Evolutionary conservation across 305 asterid species (phyloP).

Genomic region (Rubia tinctorum): DNA sequence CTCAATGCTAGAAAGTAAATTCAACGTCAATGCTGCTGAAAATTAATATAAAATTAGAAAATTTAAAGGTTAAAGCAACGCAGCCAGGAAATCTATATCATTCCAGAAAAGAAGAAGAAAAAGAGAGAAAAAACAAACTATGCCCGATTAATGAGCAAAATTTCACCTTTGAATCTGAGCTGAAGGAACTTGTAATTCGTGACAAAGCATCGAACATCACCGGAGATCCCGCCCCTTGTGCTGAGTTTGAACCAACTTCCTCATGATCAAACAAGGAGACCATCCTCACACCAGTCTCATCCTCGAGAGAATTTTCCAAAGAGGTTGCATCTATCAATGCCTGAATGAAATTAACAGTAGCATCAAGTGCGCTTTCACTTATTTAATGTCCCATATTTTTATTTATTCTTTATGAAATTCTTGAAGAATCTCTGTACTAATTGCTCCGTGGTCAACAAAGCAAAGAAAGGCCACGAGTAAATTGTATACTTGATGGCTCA

Average conservation of each 20-base stretch:
- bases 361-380: neutral
- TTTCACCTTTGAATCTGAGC: slow-evolving; percentile 73
- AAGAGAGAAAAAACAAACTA: neutral
- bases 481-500: neutral
- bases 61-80: neutral
- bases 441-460: neutral
- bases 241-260: slow-evolving; percentile 92
- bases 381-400: neutral
- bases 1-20: neutral
- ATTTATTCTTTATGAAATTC: neutral
- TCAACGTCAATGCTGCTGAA: neutral
- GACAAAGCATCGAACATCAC: slow-evolving; percentile 83
- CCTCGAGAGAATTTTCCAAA: slow-evolving; percentile 66
- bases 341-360: slow-evolving; percentile 38
- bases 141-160: neutral
- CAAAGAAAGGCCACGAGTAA: neutral
- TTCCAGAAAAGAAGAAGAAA: neutral
- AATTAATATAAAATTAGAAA: neutral
- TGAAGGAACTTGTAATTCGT: slow-evolving; percentile 72
- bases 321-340: slow-evolving; percentile 85
- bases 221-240: slow-evolving; percentile 99
- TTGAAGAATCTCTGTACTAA: neutral
- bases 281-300: slow-evolving; percentile 84
- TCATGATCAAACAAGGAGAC: slow-evolving; percentile 95
- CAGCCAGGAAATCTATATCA: neutral